Evolutionary conservation across 2,329 filamentous ascomycete species (phyloP).

Genomic region (Cordyceps javanica): DNA sequence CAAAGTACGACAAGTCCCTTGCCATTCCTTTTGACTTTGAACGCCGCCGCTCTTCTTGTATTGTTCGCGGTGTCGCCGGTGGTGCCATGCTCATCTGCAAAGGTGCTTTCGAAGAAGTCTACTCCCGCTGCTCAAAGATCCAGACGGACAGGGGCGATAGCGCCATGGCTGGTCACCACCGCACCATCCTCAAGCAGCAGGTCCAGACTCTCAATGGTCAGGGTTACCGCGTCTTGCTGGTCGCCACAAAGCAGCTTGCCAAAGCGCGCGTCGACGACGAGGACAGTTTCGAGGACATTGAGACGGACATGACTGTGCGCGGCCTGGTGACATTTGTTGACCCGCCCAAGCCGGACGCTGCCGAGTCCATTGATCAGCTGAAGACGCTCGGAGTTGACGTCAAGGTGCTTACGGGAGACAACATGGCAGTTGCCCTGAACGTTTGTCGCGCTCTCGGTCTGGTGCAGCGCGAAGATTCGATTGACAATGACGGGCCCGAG

Average conservation of each 20-base stretch:
- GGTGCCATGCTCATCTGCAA: constrained; percentile 24
- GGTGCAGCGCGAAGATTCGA: constrained; percentile 14
- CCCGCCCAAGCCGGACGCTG: constrained; percentile 24
- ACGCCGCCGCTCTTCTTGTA: constrained; percentile 19
- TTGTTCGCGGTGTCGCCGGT: constrained; percentile 19
- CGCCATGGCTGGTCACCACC: constrained; percentile 16
- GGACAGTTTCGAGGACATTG: constrained; percentile 18
- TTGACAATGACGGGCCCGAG: constrained; percentile 17
- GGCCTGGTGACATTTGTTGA: constrained; percentile 24
- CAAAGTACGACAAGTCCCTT: constrained; percentile 19
- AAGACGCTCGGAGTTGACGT: constrained; percentile 21
- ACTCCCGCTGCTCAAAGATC: constrained; percentile 18
- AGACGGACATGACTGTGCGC: constrained; percentile 21
- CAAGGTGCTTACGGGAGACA: constrained; percentile 25
- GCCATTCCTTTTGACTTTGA: constrained; percentile 23
- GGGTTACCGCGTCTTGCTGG: constrained; percentile 21
- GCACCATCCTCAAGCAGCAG: constrained; percentile 14
- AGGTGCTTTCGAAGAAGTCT: constrained; percentile 24
- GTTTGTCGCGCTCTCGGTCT: constrained; percentile 22
- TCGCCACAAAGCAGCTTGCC: constrained; percentile 18
- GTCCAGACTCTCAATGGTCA: constrained; percentile 16
- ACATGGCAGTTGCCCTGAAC: constrained; percentile 23
- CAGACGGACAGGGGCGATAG: constrained; percentile 15
- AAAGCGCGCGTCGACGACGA: constrained; percentile 16
- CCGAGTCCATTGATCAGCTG: constrained; percentile 20